phyloP scores from a whole-genome alignment of 2,329 filamentous ascomycete genomes.

The Diplodia corticola region DNA sequence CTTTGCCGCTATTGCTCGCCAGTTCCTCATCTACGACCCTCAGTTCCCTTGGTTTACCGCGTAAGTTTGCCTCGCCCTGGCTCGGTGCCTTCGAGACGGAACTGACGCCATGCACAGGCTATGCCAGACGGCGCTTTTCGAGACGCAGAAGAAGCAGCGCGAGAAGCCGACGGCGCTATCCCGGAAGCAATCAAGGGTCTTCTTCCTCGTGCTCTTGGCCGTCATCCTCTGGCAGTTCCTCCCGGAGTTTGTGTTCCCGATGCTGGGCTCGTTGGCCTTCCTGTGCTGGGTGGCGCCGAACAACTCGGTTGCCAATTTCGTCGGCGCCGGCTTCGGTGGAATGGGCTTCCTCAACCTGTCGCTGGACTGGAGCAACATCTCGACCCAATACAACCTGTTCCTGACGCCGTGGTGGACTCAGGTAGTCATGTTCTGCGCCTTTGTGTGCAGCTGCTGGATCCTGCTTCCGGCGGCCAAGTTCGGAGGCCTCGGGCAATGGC shows the following conservation, averaged over 20 bases:
- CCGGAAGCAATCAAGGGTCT: slow-evolving; percentile 47
- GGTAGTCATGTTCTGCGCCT: slow-evolving; percentile 57
- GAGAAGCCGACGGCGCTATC: slow-evolving; percentile 51
- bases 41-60: slow-evolving; percentile 50
- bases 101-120: neutral
- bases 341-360: slow-evolving; percentile 63
- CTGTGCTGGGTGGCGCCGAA: slow-evolving; percentile 64
- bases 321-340: slow-evolving; percentile 61
- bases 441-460: slow-evolving; percentile 59
- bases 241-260: slow-evolving; percentile 61
- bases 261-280: slow-evolving; percentile 61
- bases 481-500: slow-evolving; percentile 49
- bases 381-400: slow-evolving; percentile 47
- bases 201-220: slow-evolving; percentile 55
- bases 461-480: slow-evolving; percentile 61
- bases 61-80: neutral
- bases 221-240: slow-evolving; percentile 63
- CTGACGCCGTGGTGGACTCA: slow-evolving; percentile 58
- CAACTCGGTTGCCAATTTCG: slow-evolving; percentile 60
- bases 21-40: slow-evolving; percentile 60
- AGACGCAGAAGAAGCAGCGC: slow-evolving; percentile 56
- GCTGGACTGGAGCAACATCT: slow-evolving; percentile 62
- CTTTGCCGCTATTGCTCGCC: slow-evolving; percentile 58
- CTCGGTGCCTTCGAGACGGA: neutral
- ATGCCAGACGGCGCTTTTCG: slow-evolving; percentile 58